Conservation (phyloP, 345 rosid genomes). For the Arabis alpina region DNA sequence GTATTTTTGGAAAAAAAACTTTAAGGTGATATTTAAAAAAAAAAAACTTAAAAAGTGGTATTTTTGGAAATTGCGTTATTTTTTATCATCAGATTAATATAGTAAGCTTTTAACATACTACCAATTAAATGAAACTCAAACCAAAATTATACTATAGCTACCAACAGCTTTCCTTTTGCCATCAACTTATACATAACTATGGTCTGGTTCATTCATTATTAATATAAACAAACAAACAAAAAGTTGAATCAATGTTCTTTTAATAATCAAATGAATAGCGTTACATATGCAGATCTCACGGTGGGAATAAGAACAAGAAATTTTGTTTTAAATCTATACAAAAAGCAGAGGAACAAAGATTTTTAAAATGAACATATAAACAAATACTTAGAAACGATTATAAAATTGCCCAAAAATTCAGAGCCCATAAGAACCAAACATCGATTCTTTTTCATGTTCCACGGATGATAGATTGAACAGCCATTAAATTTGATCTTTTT, state of each 20-base stretch:
- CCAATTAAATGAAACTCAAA: background rate
- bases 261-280: constrained; percentile 27
- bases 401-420: constrained; percentile 19
- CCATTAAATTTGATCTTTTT: constrained; percentile 24
- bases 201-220: constrained; percentile 4
- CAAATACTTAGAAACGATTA: background rate
- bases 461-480: constrained; percentile 39
- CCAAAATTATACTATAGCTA: background rate
- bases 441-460: constrained; percentile 40
- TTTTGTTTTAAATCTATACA: constrained; percentile 21
- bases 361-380: background rate
- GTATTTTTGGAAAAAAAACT: no score
- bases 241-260: constrained; percentile 14
- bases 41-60: no score
- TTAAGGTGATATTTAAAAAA: no score
- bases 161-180: background rate
- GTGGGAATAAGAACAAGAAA: constrained; percentile 44
- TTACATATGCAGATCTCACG: constrained; percentile 40
- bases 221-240: constrained; percentile 18
- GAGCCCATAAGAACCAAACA: constrained; percentile 38
- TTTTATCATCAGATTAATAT: background rate
- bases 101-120: background rate
- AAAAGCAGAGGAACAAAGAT: constrained; percentile 23
- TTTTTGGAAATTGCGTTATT: no score
- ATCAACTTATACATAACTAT: constrained; percentile 1